A percentile compares a stretch with the other conserved stretches of the same genome.
phyloP scores from a whole-genome alignment of 1,284 basidiomycete genomes.

The Apiotrichum laibachii region DNA sequence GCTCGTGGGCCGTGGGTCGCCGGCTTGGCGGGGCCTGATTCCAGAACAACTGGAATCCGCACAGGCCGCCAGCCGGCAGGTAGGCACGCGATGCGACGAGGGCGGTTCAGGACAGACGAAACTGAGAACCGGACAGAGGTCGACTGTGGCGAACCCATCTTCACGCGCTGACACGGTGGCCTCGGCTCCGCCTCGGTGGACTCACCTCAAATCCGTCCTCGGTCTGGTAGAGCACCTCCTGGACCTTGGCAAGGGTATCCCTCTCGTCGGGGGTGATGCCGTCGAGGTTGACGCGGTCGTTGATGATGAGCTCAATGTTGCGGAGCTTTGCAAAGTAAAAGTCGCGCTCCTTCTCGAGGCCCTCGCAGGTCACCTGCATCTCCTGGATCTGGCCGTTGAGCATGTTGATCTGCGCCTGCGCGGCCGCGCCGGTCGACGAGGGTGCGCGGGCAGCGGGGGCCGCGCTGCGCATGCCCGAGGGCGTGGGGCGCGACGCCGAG shows the following conservation, averaged over 20 bases:
- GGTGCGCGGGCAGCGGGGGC: conserved; percentile 17
- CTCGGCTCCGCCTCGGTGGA: conserved; percentile 11
- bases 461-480: conserved; percentile 4
- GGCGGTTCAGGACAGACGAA: too few species aligned
- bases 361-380: conserved; percentile 76
- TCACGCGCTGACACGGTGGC: too few species aligned
- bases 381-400: conserved; percentile 69
- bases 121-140: too few species aligned
- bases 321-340: conserved; percentile 98
- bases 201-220: conserved; percentile 81
- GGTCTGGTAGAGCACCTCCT: conserved; percentile 91
- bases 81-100: too few species aligned
- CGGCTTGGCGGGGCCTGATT: too few species aligned
- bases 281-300: conserved; percentile 65
- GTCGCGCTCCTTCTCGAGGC: conserved; percentile 89
- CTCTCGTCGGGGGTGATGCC: conserved; percentile 65
- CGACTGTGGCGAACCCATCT: not conserved
- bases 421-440: conserved; percentile 27
- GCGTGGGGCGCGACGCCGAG: conserved; percentile 9
- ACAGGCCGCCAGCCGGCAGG: not conserved
- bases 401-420: conserved; percentile 22
- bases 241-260: conserved; percentile 73
- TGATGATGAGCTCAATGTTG: conserved; percentile 91
- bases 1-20: not conserved
- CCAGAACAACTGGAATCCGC: too few species aligned